phyloP scores from a whole-genome alignment of 2,329 filamentous ascomycete species.

The Verticillium nonalfalfae region DNA sequence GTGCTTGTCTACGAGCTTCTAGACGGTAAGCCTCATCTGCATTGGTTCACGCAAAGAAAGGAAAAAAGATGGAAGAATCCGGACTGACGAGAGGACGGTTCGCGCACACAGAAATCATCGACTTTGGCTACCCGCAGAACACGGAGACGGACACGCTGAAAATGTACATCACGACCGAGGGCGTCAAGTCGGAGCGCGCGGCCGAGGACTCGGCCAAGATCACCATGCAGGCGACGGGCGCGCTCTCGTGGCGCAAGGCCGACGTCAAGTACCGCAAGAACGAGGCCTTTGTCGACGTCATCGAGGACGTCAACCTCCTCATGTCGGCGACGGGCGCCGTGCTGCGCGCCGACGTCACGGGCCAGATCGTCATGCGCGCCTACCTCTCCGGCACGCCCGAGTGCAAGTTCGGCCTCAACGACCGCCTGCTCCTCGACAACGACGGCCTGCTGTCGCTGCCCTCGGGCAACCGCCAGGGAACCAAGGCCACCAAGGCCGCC shows the following conservation, averaged over 20 bases:
- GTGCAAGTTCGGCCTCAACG: slow-evolving; percentile 98
- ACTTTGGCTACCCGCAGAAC: slow-evolving; percentile 98
- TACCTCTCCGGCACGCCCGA: slow-evolving; percentile 95
- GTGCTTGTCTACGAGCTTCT: slow-evolving; percentile 96
- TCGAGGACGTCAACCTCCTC: slow-evolving; percentile 96
- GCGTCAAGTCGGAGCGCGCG: slow-evolving; percentile 83
- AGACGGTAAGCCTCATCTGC: slow-evolving; percentile 57
- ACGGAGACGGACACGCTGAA: slow-evolving; percentile 98
- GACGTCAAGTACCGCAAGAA: slow-evolving; percentile 99
- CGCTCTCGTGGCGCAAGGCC: slow-evolving; percentile 91
- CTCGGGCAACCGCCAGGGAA: slow-evolving; percentile 70
- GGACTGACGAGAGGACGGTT: not conserved
- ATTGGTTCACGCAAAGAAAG: not conserved
- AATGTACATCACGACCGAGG: slow-evolving; percentile 99
- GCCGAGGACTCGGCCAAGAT: slow-evolving; percentile 95
- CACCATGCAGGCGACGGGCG: slow-evolving; percentile 98
- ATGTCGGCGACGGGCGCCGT: slow-evolving; percentile 98
- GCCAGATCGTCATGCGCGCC: slow-evolving; percentile 97
- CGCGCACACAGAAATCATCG: slow-evolving; percentile 71
- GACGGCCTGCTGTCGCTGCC: slow-evolving; percentile 60
- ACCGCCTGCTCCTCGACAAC: slow-evolving; percentile 83
- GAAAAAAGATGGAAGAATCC: too few relatives aligned
- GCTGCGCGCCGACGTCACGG: slow-evolving; percentile 89
- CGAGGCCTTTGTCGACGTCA: slow-evolving; percentile 98
- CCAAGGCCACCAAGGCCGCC: slow-evolving; percentile 90